Evolutionary conservation across 805 yeast species (phyloP).

Genomic region (Hanseniaspora mollemarum): DNA sequence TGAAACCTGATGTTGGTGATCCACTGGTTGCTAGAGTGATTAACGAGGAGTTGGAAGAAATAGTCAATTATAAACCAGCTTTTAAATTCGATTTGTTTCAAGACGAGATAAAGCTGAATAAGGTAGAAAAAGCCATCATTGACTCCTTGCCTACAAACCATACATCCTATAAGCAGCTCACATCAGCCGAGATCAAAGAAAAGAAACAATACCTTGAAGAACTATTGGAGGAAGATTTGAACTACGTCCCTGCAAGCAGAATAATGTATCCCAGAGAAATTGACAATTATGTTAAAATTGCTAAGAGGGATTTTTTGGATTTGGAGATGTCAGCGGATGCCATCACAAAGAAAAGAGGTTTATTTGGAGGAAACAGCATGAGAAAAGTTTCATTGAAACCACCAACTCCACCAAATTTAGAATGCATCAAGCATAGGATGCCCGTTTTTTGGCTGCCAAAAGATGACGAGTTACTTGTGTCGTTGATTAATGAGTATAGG

Average conservation of each 20-base stretch:
- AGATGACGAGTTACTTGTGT: conserved; percentile 72
- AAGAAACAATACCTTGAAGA: conserved; percentile 20
- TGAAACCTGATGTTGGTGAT: conserved; percentile 5
- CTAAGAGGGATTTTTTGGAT: conserved; percentile 41
- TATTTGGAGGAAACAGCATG: conserved; percentile 36
- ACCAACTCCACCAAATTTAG: conserved; percentile 79
- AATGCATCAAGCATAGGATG: conserved; percentile 67
- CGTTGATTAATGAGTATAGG: conserved; percentile 71
- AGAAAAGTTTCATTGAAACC: conserved; percentile 62
- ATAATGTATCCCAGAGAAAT: conserved; percentile 53
- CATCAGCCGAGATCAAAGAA: not conserved
- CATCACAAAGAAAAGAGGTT: conserved; percentile 34
- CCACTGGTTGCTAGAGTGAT: not conserved
- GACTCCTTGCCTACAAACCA: conserved; percentile 26
- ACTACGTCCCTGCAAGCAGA: conserved; percentile 51
- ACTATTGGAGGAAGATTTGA: conserved; percentile 25
- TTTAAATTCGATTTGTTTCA: conserved; percentile 29
- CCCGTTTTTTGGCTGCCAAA: conserved; percentile 96
- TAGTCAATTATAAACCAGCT: conserved; percentile 18
- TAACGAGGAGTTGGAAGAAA: conserved; percentile 16
- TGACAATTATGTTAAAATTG: conserved; percentile 48
- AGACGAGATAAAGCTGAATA: conserved; percentile 24
- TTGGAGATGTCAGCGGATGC: conserved; percentile 31
- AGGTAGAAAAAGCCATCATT: conserved; percentile 29
- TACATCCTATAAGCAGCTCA: not conserved